phyloP scores from a whole-genome alignment of 345 rosid genomes.

The Luvunga scandens region DNA sequence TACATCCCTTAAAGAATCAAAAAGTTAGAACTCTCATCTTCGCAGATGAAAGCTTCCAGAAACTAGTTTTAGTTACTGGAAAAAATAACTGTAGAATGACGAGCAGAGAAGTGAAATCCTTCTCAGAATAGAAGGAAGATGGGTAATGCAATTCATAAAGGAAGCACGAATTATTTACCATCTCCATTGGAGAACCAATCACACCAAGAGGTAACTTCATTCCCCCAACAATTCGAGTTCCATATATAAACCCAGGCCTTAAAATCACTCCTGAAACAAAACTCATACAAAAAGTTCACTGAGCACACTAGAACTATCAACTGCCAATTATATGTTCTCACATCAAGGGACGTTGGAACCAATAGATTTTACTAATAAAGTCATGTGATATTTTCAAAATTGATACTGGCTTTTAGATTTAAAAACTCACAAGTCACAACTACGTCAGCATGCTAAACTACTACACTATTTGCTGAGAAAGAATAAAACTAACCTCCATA shows the following conservation, averaged over 20 bases:
- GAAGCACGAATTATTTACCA: constrained; percentile 43
- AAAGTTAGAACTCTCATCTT: not conserved
- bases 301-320: not conserved
- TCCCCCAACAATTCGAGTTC: constrained; percentile 81
- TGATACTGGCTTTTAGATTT: not conserved
- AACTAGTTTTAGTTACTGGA: not conserved
- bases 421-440: not conserved
- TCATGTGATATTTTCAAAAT: not conserved
- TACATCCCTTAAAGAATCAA: no score
- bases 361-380: not conserved
- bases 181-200: constrained; percentile 87
- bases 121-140: not conserved
- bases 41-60: not conserved
- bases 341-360: not conserved
- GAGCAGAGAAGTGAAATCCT: not conserved
- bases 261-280: constrained; percentile 66
- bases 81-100: not conserved
- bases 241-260: constrained; percentile 95
- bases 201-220: constrained; percentile 79
- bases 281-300: not conserved
- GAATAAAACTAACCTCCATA: constrained; percentile 64
- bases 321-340: not conserved
- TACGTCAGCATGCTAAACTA: not conserved
- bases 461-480: not conserved
- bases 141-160: not conserved